Evolutionary conservation across 2,329 filamentous ascomycete genomes (phyloP).

Genomic region (Sporothrix variecibatus): DNA sequence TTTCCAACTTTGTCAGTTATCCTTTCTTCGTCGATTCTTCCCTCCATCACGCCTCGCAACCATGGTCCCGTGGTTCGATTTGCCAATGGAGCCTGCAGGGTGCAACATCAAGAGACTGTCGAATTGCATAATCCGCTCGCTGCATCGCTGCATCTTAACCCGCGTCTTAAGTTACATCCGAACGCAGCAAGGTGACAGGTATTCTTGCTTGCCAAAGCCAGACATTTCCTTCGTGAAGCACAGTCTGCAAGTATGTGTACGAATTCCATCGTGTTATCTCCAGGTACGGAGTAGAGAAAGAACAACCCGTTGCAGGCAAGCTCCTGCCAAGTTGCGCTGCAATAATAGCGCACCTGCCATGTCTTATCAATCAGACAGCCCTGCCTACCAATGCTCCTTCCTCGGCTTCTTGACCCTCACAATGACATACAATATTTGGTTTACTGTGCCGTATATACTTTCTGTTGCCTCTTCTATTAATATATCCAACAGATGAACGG

Average conservation of each 20-base stretch:
- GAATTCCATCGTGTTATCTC: background rate
- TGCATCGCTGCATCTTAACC: slow-evolving; percentile 12
- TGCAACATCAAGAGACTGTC: slow-evolving; percentile 10
- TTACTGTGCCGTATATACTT: background rate
- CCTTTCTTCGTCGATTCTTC: background rate
- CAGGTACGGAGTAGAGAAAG: background rate
- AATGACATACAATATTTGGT: background rate
- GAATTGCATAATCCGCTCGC: slow-evolving; percentile 21
- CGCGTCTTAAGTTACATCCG: slow-evolving; percentile 20
- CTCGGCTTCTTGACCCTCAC: background rate
- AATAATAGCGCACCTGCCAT: background rate
- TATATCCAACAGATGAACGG: background rate
- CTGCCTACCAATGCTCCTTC: background rate
- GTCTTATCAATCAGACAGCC: background rate
- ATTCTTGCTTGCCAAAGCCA: background rate
- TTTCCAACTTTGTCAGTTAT: background rate
- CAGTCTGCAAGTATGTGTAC: background rate
- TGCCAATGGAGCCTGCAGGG: background rate
- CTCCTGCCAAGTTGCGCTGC: background rate
- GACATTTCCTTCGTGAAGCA: too few relatives aligned
- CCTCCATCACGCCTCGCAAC: background rate
- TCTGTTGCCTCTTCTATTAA: background rate
- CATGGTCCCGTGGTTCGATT: slow-evolving; percentile 15
- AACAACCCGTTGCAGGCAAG: background rate
- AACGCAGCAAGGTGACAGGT: background rate